Evolutionary conservation across 1,284 basidiomycete species (phyloP).

Genomic region (Pyrrhoderma noxium): DNA sequence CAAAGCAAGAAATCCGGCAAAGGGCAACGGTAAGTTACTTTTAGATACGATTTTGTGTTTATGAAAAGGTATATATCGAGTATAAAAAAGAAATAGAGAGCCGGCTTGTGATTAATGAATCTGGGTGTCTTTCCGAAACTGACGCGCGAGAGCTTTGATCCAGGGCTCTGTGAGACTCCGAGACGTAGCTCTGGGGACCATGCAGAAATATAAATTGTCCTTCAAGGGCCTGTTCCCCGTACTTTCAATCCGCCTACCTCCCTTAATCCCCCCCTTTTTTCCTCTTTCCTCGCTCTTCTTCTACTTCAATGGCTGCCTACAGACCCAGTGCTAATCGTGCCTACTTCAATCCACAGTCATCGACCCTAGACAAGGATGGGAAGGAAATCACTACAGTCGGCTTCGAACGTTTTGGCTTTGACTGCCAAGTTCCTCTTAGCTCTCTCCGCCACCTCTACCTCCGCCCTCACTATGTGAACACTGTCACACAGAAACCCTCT

Average conservation of each 20-base stretch:
- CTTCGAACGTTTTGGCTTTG: conserved; percentile 79
- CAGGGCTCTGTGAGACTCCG: too few species aligned
- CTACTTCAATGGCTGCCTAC: conserved; percentile 9
- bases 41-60: too few species aligned
- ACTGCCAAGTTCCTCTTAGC: conserved; percentile 75
- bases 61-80: too few species aligned
- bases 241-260: neutral
- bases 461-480: conserved; percentile 66
- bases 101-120: too few species aligned
- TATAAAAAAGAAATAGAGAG: too few species aligned
- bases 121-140: too few species aligned
- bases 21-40: too few species aligned
- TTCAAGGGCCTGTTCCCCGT: neutral
- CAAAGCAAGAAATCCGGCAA: too few species aligned
- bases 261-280: neutral
- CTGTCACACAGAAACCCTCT: conserved; percentile 33
- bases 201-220: neutral
- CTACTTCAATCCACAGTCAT: conserved; percentile 35
- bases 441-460: conserved; percentile 81
- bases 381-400: conserved; percentile 74
- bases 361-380: conserved; percentile 65
- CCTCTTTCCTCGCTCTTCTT: conserved; percentile 1
- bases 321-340: conserved; percentile 12
- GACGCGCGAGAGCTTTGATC: too few species aligned
- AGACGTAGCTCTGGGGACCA: neutral